phyloP scores from a whole-genome alignment of 73 alveolate genomes.

The Halteria grandinella region DNA sequence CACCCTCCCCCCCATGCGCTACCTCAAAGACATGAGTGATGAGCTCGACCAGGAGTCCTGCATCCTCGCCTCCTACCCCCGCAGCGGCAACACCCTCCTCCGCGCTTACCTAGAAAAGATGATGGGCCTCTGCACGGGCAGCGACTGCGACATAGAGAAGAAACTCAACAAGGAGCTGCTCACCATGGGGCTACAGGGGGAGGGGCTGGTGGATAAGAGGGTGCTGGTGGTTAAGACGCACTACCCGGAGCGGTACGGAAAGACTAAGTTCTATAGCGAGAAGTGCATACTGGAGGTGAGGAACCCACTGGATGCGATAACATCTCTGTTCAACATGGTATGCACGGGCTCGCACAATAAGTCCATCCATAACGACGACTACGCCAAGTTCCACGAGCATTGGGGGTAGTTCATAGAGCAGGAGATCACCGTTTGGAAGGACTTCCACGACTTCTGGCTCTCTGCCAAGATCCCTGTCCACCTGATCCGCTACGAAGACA shows the following conservation, averaged over 20 bases:
- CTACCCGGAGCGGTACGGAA: conserved; percentile 70
- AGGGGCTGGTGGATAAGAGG: conserved; percentile 65
- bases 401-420: conserved; percentile 48
- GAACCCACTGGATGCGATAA: conserved; percentile 64
- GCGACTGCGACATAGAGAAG: conserved; percentile 52
- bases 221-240: conserved; percentile 69
- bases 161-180: conserved; percentile 35
- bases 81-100: conserved; percentile 65
- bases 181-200: conserved; percentile 57
- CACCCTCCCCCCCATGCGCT: too few species aligned
- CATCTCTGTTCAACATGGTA: conserved; percentile 62
- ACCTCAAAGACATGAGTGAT: neutral
- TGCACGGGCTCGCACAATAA: conserved; percentile 59
- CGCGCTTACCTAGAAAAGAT: conserved; percentile 55
- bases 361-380: conserved; percentile 51
- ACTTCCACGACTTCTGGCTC: conserved; percentile 71
- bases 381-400: neutral
- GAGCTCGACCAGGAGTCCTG: conserved; percentile 37
- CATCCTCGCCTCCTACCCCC: conserved; percentile 57
- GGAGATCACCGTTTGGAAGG: conserved; percentile 69
- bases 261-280: conserved; percentile 51
- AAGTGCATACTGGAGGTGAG: conserved; percentile 60
- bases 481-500: conserved; percentile 67
- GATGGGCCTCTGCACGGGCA: conserved; percentile 48
- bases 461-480: conserved; percentile 58